These are phyloP conservation scores for Jaltomata sinuosa DNA, from an alignment of 257 asterid genomes.

Conservation along the genomic window DNA sequence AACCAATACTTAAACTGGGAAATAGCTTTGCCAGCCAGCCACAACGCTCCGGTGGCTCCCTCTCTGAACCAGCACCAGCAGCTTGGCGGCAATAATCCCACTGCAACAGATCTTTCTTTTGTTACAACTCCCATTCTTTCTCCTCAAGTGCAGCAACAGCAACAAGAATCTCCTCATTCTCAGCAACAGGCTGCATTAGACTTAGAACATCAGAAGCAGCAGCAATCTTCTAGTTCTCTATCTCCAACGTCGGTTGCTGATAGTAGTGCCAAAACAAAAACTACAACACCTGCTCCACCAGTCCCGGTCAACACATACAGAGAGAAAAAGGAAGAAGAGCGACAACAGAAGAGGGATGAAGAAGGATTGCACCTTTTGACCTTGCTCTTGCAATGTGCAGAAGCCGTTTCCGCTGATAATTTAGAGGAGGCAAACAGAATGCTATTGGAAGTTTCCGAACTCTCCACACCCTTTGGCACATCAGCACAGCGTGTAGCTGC, in stretches of 20 bases:
- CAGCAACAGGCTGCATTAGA: neutral
- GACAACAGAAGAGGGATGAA: slow-evolving; percentile 64
- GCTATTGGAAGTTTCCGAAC: slow-evolving; percentile 76
- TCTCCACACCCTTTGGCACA: slow-evolving; percentile 90
- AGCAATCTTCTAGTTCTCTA: neutral
- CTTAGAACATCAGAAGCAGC: slow-evolving; percentile 4
- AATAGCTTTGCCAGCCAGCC: neutral
- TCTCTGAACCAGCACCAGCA: neutral
- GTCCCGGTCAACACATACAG: slow-evolving; percentile 11
- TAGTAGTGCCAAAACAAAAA: slow-evolving; percentile 1
- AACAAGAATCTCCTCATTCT: slow-evolving; percentile 14
- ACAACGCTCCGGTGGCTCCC: slow-evolving; percentile 3
- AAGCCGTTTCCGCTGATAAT: slow-evolving; percentile 74
- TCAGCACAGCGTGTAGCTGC: slow-evolving; percentile 99
- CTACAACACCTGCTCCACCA: slow-evolving; percentile 14
- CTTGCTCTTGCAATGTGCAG: slow-evolving; percentile 77
- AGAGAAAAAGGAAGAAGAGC: slow-evolving; percentile 43
- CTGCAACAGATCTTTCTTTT: slow-evolving; percentile 12
- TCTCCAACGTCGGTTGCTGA: slow-evolving; percentile 13
- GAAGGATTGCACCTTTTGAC: slow-evolving; percentile 83
- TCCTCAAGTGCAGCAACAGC: slow-evolving; percentile 6
- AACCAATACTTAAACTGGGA: slow-evolving; percentile 29
- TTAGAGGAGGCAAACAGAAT: slow-evolving; percentile 72
- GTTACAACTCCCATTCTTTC: slow-evolving; percentile 4
- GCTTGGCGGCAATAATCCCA: slow-evolving; percentile 3